These are phyloP conservation scores for Diversispora eburnea DNA, from an alignment of 192 early-diverging fungal species.

Conservation along the genomic window DNA sequence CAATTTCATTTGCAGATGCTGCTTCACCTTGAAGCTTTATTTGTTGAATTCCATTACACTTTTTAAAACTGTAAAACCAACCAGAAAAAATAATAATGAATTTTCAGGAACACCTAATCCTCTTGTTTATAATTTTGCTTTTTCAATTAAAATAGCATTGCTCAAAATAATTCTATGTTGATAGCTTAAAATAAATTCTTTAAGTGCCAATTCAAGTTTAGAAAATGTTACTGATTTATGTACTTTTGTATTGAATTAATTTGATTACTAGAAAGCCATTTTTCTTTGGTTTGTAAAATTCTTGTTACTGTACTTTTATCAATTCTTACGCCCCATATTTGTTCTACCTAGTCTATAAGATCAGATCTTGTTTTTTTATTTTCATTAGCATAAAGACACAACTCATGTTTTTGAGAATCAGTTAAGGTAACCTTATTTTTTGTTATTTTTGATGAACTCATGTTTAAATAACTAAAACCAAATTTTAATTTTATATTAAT, in stretches of 20 bases:
- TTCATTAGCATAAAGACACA: constrained; percentile 16
- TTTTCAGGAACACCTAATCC: constrained; percentile 3
- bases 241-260: neutral
- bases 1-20: neutral
- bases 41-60: constrained; percentile 31
- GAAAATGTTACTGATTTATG: constrained; percentile 9
- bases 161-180: constrained; percentile 20
- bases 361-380: constrained; percentile 20
- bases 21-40: constrained; percentile 22
- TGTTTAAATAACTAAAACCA: no score
- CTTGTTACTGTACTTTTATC: neutral
- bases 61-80: constrained; percentile 43
- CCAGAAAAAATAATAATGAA: constrained; percentile 35
- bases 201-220: constrained; percentile 12
- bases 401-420: constrained; percentile 23
- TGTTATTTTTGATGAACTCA: neutral
- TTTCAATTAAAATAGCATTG: constrained; percentile 31
- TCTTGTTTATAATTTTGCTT: neutral
- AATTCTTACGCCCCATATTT: constrained; percentile 5
- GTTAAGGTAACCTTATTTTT: constrained; percentile 21
- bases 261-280: constrained; percentile 14
- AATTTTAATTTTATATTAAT: no score
- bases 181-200: constrained; percentile 31
- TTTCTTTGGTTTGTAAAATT: constrained; percentile 20
- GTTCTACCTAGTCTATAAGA: constrained; percentile 22